Evolutionary conservation across 306 rosid species (phyloP).

Genomic region (Corylus avellana): DNA sequence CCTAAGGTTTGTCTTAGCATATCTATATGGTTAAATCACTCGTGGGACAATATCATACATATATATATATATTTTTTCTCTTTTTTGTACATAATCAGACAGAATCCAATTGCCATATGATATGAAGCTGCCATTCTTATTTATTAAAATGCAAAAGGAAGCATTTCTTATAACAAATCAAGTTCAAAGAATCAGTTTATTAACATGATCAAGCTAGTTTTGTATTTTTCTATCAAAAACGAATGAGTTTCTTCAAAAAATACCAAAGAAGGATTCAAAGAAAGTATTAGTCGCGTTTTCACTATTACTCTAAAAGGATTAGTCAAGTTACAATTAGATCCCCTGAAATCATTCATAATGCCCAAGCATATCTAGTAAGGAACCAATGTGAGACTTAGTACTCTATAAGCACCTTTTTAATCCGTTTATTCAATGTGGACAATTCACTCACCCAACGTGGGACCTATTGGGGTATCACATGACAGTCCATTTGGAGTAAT

Average conservation of each 20-base stretch:
- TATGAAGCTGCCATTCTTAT: constrained; percentile 10
- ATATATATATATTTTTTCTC: too few relatives aligned
- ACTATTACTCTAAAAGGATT: too few relatives aligned
- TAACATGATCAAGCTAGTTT: not conserved
- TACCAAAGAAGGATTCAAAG: not conserved
- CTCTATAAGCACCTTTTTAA: too few relatives aligned
- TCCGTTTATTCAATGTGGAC: too few relatives aligned
- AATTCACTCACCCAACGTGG: too few relatives aligned
- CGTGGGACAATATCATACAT: not conserved
- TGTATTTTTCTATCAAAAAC: not conserved
- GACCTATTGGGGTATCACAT: too few relatives aligned
- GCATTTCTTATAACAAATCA: constrained; percentile 3
- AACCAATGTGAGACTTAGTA: too few relatives aligned
- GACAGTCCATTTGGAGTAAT: too few relatives aligned
- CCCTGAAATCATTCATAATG: too few relatives aligned
- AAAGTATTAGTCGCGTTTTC: too few relatives aligned
- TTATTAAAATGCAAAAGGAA: not conserved
- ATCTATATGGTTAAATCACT: constrained; percentile 9
- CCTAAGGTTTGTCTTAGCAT: constrained; percentile 69
- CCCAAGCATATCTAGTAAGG: too few relatives aligned
- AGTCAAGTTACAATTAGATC: too few relatives aligned
- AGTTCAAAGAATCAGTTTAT: not conserved
- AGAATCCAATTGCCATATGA: constrained; percentile 17
- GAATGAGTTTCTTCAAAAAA: not conserved
- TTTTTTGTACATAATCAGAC: not conserved